A percentile compares a stretch with the other conserved stretches of the same genome.
phyloP scores from a whole-genome alignment of 129 eudicot genomes.

The Pulicaria dysenterica region DNA sequence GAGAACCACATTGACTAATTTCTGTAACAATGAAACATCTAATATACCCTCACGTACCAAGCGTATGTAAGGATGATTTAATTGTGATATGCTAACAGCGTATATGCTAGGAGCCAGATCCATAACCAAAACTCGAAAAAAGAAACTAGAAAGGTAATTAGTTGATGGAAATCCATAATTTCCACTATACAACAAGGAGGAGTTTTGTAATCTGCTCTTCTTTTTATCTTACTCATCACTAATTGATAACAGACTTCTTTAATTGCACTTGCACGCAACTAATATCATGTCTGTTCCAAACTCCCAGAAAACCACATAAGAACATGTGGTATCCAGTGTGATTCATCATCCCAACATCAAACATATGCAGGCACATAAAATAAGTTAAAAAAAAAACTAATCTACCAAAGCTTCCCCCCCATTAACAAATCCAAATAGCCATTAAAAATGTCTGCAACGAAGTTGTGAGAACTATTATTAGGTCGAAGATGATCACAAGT shows the following conservation, averaged over 20 bases:
- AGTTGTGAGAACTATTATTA: conserved; percentile 27
- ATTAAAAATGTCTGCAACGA: conserved; percentile 15
- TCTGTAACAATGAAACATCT: no score
- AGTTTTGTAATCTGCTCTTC: no score
- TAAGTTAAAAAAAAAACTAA: neutral
- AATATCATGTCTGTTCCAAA: conserved; percentile 14
- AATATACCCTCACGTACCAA: no score
- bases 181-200: no score
- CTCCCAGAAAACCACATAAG: neutral
- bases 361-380: conserved; percentile 18
- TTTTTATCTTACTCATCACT: neutral
- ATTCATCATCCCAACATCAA: conserved; percentile 31
- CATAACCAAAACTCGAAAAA: no score
- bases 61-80: no score
- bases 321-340: conserved; percentile 18
- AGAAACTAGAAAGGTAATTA: no score
- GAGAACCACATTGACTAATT: no score
- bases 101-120: no score
- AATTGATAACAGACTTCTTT: neutral
- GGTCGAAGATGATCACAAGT: conserved; percentile 5
- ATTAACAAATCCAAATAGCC: conserved; percentile 24
- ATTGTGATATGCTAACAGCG: no score
- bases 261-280: conserved; percentile 8
- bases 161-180: no score
- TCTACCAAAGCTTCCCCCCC: conserved; percentile 12